phyloP scores from a whole-genome alignment of 2,329 filamentous ascomycete species.

The Epichloe sibirici region DNA sequence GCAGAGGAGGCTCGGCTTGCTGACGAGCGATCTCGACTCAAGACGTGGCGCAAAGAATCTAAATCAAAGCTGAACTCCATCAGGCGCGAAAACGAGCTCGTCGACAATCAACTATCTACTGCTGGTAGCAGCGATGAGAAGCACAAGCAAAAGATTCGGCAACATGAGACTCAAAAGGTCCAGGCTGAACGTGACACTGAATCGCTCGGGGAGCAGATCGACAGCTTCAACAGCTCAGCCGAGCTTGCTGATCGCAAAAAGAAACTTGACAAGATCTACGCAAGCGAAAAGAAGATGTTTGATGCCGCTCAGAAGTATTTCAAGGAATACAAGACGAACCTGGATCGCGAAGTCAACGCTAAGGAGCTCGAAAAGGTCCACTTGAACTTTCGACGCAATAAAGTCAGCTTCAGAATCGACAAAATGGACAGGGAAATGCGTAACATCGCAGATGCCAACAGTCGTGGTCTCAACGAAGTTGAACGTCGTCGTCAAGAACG shows the following conservation, averaged over 20 bases:
- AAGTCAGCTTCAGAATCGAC: slow-evolving; percentile 56
- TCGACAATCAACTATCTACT: slow-evolving; percentile 53
- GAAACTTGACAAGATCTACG: slow-evolving; percentile 38
- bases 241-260: slow-evolving; percentile 48
- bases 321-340: slow-evolving; percentile 45
- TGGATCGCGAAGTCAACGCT: slow-evolving; percentile 50
- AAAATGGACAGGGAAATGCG: slow-evolving; percentile 64
- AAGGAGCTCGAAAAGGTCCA: slow-evolving; percentile 52
- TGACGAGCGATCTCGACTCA: slow-evolving; percentile 57
- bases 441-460: slow-evolving; percentile 57
- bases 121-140: slow-evolving; percentile 65
- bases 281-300: slow-evolving; percentile 45
- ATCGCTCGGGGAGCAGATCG: slow-evolving; percentile 45
- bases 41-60: slow-evolving; percentile 62
- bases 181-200: slow-evolving; percentile 47
- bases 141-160: slow-evolving; percentile 60
- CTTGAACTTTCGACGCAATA: slow-evolving; percentile 57
- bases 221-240: slow-evolving; percentile 51
- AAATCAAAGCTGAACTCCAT: slow-evolving; percentile 54
- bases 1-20: slow-evolving; percentile 57
- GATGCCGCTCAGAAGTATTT: slow-evolving; percentile 43
- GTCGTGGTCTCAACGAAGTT: slow-evolving; percentile 50
- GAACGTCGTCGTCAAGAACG: slow-evolving; percentile 44
- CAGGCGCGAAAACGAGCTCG: slow-evolving; percentile 61
- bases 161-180: slow-evolving; percentile 62